Evolutionary conservation across 805 yeast species (phyloP).

Genomic region (Wickerhamiella parazyma): DNA sequence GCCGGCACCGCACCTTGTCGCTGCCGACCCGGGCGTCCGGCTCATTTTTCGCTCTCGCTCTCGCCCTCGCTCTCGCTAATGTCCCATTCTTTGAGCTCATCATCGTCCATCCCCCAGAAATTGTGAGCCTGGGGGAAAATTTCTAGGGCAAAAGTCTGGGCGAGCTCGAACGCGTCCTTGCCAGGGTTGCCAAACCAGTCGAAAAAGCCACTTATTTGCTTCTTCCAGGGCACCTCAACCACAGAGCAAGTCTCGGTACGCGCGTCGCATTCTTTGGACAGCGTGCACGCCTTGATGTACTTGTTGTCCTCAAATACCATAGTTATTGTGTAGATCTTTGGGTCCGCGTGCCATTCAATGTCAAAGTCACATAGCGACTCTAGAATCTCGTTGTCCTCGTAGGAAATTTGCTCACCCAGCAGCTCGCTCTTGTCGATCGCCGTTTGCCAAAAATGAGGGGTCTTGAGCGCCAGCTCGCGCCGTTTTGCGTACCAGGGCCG

Average conservation of each 20-base stretch:
- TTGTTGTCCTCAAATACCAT: constrained; percentile 42
- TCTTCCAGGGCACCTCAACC: constrained; percentile 57
- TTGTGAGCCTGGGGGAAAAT: constrained; percentile 75
- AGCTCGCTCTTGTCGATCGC: constrained; percentile 71
- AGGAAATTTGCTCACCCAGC: constrained; percentile 58
- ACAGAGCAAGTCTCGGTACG: constrained; percentile 31
- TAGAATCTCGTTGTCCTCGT: constrained; percentile 63
- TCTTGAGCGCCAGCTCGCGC: constrained; percentile 34
- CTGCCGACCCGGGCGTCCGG: too few relatives aligned
- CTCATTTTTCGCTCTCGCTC: background rate
- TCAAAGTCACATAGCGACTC: constrained; percentile 53
- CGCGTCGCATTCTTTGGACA: constrained; percentile 42
- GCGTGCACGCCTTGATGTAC: constrained; percentile 41
- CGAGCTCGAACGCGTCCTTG: constrained; percentile 66
- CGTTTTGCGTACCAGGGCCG: constrained; percentile 47
- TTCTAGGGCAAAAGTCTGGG: constrained; percentile 61
- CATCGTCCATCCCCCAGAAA: constrained; percentile 31
- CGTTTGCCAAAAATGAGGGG: constrained; percentile 78
- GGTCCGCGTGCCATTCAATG: constrained; percentile 36
- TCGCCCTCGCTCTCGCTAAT: constrained; percentile 14
- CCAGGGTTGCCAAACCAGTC: constrained; percentile 75
- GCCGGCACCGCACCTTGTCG: too few relatives aligned
- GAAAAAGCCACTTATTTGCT: constrained; percentile 49
- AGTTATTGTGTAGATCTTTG: constrained; percentile 46
- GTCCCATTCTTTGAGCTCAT: constrained; percentile 10